These are phyloP conservation scores for Pilatotrama ljubarskyi DNA, from an alignment of 768 basidiomycete species.

Conservation along the genomic window DNA sequence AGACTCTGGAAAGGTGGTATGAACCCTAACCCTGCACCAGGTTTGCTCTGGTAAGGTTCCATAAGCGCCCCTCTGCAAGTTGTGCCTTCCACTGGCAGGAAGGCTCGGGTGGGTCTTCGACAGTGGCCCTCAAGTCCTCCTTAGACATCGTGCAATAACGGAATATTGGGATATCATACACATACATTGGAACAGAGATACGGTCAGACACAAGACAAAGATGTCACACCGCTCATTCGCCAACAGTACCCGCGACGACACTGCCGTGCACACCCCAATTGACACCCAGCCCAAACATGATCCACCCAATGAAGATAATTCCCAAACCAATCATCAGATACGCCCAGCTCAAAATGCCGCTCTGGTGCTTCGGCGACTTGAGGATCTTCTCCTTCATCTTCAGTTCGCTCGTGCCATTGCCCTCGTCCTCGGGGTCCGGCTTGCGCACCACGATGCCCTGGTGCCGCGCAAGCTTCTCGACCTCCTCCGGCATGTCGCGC, in stretches of 20 bases:
- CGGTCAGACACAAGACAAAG: too few relatives aligned
- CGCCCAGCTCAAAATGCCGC: constrained; percentile 22
- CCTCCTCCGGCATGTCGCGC: constrained; percentile 30
- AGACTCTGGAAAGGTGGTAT: too few relatives aligned
- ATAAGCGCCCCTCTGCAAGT: too few relatives aligned
- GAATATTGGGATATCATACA: too few relatives aligned
- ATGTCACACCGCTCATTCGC: constrained; percentile 25
- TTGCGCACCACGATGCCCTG: constrained; percentile 20
- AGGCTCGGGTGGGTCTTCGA: too few relatives aligned
- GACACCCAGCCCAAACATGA: constrained; percentile 45
- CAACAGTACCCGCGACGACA: constrained; percentile 31
- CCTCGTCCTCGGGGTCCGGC: constrained; percentile 20
- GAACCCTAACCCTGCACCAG: too few relatives aligned
- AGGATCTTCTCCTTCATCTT: constrained; percentile 33
- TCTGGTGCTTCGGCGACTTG: constrained; percentile 31
- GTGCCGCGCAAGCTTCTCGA: constrained; percentile 30
- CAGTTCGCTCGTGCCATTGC: constrained; percentile 21
- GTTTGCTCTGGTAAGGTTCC: too few relatives aligned
- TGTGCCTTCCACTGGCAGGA: too few relatives aligned
- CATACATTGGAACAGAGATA: too few relatives aligned
- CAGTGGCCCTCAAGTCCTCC: too few relatives aligned
- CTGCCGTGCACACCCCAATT: constrained; percentile 44
- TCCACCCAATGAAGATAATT: constrained; percentile 40
- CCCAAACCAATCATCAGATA: constrained; percentile 26
- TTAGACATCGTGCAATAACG: too few relatives aligned